phyloP scores from a whole-genome alignment of 129 eudicot genomes.

The Rutidosis leptorrhynchoides region DNA sequence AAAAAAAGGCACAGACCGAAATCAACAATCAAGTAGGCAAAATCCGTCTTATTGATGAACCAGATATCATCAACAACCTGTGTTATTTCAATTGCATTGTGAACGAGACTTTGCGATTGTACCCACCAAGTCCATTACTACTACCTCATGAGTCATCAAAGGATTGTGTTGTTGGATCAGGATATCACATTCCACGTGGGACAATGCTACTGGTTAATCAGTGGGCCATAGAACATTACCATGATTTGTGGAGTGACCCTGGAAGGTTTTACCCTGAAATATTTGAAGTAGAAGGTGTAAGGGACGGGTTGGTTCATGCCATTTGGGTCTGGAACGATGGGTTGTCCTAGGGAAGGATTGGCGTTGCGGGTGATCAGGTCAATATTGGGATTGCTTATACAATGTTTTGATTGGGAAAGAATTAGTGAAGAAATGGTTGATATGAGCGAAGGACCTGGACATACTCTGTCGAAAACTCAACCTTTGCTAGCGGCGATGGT shows the following conservation, averaged over 20 bases:
- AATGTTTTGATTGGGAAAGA: conserved; percentile 67
- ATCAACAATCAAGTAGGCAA: conserved; percentile 16
- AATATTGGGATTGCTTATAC: conserved; percentile 49
- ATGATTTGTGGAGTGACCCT: conserved; percentile 32
- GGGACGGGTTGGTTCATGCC: conserved; percentile 14
- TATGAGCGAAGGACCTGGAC: conserved; percentile 38
- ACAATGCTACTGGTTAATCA: conserved; percentile 24
- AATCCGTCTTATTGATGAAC: conserved; percentile 17
- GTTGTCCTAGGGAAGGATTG: conserved; percentile 25
- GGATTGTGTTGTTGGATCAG: conserved; percentile 24
- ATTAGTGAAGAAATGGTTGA: conserved; percentile 40
- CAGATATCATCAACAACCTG: conserved; percentile 20
- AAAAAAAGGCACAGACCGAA: conserved; percentile 24
- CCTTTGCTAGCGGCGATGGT: conserved; percentile 42
- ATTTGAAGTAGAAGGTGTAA: conserved; percentile 1
- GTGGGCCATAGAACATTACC: conserved; percentile 36
- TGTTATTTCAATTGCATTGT: conserved; percentile 26
- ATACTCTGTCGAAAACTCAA: conserved; percentile 32
- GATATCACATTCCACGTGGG: conserved; percentile 31
- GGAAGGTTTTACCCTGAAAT: conserved; percentile 31
- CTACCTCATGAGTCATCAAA: conserved; percentile 26
- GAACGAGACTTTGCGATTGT: conserved; percentile 27
- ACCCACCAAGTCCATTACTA: conserved; percentile 30
- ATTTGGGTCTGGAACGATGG: conserved; percentile 20
- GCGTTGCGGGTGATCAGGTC: conserved; percentile 22